phyloP scores from a whole-genome alignment of 805 yeast genomes.

The Candida pseudoglaebosa region DNA sequence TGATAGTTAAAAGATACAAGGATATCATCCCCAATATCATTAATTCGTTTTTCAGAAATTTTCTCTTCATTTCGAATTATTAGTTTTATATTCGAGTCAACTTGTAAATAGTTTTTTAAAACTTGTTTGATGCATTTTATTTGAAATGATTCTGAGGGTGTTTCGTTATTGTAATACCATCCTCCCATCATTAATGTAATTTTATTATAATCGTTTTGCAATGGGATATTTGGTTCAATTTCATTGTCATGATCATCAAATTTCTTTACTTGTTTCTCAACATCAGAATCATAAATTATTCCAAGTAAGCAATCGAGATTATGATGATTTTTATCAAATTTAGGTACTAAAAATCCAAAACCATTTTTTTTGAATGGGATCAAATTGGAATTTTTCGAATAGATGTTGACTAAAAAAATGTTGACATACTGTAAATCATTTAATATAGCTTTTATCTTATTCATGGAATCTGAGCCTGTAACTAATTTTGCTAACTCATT shows the following conservation, averaged over 20 bases:
- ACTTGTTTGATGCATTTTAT: slow-evolving; percentile 24
- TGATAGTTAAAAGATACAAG: slow-evolving; percentile 32
- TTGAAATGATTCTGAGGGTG: slow-evolving; percentile 27
- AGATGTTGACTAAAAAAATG: slow-evolving; percentile 68
- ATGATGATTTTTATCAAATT: slow-evolving; percentile 37
- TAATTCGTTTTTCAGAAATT: slow-evolving; percentile 7
- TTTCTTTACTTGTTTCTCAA: slow-evolving; percentile 49
- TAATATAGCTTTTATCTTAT: slow-evolving; percentile 17
- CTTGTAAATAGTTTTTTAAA: slow-evolving; percentile 19
- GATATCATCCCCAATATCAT: slow-evolving; percentile 19
- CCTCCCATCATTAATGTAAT: slow-evolving; percentile 93
- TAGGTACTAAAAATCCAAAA: slow-evolving; percentile 87
- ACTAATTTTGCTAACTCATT: slow-evolving; percentile 34
- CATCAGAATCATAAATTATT: slow-evolving; percentile 85
- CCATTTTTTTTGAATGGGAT: slow-evolving; percentile 48
- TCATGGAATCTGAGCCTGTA: slow-evolving; percentile 8
- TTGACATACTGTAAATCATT: slow-evolving; percentile 35
- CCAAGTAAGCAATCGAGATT: slow-evolving; percentile 51
- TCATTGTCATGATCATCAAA: slow-evolving; percentile 10
- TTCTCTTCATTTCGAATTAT: slow-evolving; percentile 24
- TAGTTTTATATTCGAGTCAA: slow-evolving; percentile 20
- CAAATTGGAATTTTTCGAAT: slow-evolving; percentile 35
- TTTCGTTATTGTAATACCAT: slow-evolving; percentile 39
- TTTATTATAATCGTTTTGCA: slow-evolving; percentile 48
- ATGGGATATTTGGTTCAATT: slow-evolving; percentile 1